Evolutionary conservation across 2,329 filamentous ascomycete species (phyloP), one percentile per base, ranked within the genome.

Genomic region (Stemphylium lycopersici): DNA sequence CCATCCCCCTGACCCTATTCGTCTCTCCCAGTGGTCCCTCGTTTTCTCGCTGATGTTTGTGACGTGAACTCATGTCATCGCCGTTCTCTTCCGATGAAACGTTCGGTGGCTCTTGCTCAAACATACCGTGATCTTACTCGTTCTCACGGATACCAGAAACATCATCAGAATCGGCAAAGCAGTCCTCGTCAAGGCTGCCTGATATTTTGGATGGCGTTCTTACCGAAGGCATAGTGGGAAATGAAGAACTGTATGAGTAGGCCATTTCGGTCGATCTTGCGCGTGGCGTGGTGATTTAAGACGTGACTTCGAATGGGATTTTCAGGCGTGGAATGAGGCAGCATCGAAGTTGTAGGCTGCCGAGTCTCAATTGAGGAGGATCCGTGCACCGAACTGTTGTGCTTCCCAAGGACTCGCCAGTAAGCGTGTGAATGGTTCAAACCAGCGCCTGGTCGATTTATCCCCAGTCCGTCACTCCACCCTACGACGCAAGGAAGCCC

Each of bases 181-280:
- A 24, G 22, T 47, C 37, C 6, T 4, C 11, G 6, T 24, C 12
- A 8, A 20, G 6, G 3, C 13, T 2, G 2, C 3, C 7, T 13
- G 37, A 37, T 6, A 22, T 6, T 20, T 47, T 22, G 13, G 43
- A 47, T 8, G 13, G n/a, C 11, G 49, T 42, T 4, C 31, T 22
- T 15, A 52, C 41, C 10, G 43, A 52, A 16, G 42, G 5, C 49
- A 47, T 52, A 7, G 49, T 52, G 7, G 49, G 36, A 13, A 47
- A 52, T 6, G 49, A 52, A 3, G 43, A 52, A 31, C 31, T 31
- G 12, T 31, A 47, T 12, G 49, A 52, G 31, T 42, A 20, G 15
- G 15, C n/a, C 43, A 47, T 52, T 6, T n/a, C 34, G 13, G n/a
- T 24, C 7, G n/a, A 33, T 12, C n/a, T 26, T n/a, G 22, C 11